A percentile compares a stretch with the other conserved stretches of the same genome.
These are phyloP conservation scores for Parsonsia alboflavescens DNA, from an alignment of 257 asterid species.

Conservation along the genomic window DNA sequence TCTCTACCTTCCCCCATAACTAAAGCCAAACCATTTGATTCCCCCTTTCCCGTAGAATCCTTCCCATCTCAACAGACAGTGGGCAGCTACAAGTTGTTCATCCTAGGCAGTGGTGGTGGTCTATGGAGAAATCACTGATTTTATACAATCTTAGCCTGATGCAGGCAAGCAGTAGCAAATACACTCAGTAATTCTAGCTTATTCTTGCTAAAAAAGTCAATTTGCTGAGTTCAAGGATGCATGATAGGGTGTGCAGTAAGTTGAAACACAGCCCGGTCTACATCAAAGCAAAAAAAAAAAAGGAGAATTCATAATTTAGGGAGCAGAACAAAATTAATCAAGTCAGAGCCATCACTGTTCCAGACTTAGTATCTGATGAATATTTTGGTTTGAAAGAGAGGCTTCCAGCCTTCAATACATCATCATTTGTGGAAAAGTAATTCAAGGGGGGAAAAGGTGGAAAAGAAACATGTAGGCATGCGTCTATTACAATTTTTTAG, in stretches of 20 bases:
- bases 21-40: not conserved
- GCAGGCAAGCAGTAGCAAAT: not conserved
- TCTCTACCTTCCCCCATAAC: not conserved
- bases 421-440: not conserved
- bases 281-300: not conserved
- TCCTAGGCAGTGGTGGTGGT: not conserved
- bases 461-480: not conserved
- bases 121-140: not conserved
- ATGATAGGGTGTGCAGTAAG: not conserved
- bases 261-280: not conserved
- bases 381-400: not conserved
- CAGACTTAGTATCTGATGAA: not conserved
- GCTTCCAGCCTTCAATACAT: not conserved
- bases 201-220: not conserved
- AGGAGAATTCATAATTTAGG: not conserved
- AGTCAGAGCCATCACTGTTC: not conserved
- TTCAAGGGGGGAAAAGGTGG: not conserved
- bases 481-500: not conserved
- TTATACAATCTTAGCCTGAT: not conserved
- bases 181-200: not conserved
- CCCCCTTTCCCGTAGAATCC: not conserved
- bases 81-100: not conserved
- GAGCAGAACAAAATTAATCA: not conserved
- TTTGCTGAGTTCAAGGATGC: not conserved
- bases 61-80: not conserved